Evolutionary conservation across 441 rosid genomes (phyloP).

Genomic region (Populus tomentosa): DNA sequence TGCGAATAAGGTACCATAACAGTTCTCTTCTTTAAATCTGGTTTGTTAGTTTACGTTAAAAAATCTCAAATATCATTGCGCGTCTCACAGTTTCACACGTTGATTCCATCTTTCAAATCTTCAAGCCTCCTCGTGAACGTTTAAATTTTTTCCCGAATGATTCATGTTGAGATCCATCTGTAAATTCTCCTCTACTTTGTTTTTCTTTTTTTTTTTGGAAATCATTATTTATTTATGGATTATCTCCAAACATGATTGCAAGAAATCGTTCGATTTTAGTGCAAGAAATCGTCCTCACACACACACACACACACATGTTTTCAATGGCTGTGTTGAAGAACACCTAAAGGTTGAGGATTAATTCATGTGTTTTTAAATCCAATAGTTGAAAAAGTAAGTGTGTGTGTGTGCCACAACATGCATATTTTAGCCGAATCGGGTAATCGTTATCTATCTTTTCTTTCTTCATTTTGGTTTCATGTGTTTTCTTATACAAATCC

Average conservation of each 20-base stretch:
- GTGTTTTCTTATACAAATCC: neutral
- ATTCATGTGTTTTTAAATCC: too few species aligned
- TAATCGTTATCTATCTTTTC: neutral
- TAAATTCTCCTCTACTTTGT: neutral
- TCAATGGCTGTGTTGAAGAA: too few species aligned
- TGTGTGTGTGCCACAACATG: too few species aligned
- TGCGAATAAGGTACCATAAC: slow-evolving; percentile 23
- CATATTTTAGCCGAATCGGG: too few species aligned
- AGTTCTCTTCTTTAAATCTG: slow-evolving; percentile 10
- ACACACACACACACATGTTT: too few species aligned
- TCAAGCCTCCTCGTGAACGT: slow-evolving; percentile 11
- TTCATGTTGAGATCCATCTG: neutral
- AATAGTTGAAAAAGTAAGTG: too few species aligned
- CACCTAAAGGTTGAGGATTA: too few species aligned
- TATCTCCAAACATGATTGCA: neutral
- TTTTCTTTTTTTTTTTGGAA: neutral
- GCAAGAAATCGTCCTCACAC: too few species aligned
- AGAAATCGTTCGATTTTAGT: too few species aligned
- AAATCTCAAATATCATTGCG: neutral
- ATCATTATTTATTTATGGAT: neutral
- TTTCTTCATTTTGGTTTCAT: neutral
- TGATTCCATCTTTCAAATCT: slow-evolving; percentile 19
- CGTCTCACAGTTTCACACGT: slow-evolving; percentile 19
- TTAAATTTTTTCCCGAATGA: neutral
- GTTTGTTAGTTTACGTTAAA: slow-evolving; percentile 22